phyloP scores from a whole-genome alignment of 306 rosid species.

The Vigna mungo region DNA sequence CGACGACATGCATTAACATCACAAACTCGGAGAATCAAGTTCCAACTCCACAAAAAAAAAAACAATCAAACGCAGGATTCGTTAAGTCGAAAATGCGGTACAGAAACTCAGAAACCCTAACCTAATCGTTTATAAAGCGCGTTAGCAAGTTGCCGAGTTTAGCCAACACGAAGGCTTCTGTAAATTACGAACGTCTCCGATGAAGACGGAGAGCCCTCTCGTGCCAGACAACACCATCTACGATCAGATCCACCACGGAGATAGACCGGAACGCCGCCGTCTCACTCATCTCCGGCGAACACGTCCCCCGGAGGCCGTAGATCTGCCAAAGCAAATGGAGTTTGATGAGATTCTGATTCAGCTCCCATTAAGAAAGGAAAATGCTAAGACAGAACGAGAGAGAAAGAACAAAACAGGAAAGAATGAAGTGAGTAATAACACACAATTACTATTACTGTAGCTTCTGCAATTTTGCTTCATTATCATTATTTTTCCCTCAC shows the following conservation, averaged over 20 bases:
- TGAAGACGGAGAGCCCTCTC: slow-evolving; percentile 83
- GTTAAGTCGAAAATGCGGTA: background rate
- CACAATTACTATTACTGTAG: background rate
- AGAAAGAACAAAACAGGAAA: background rate
- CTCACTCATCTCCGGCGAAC: slow-evolving; percentile 30
- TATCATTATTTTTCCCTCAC: background rate
- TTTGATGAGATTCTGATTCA: background rate
- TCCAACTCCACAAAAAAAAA: background rate
- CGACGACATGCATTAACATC: background rate
- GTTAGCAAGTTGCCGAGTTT: slow-evolving; percentile 79
- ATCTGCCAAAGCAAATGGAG: background rate
- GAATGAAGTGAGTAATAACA: background rate
- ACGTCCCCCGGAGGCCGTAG: slow-evolving; percentile 31
- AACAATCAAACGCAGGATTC: background rate
- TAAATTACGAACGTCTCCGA: slow-evolving; percentile 76
- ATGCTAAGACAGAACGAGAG: background rate
- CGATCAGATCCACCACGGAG: slow-evolving; percentile 52
- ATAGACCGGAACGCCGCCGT: background rate
- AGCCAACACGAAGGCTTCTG: slow-evolving; percentile 85
- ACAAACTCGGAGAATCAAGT: background rate
- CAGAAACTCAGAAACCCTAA: slow-evolving; percentile 53
- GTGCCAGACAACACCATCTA: slow-evolving; percentile 78
- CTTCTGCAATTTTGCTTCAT: background rate
- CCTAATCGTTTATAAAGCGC: slow-evolving; percentile 82
- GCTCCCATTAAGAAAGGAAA: background rate